Evolutionary conservation across 305 asterid species (phyloP).

Genomic region (Fraxinus floribunda): DNA sequence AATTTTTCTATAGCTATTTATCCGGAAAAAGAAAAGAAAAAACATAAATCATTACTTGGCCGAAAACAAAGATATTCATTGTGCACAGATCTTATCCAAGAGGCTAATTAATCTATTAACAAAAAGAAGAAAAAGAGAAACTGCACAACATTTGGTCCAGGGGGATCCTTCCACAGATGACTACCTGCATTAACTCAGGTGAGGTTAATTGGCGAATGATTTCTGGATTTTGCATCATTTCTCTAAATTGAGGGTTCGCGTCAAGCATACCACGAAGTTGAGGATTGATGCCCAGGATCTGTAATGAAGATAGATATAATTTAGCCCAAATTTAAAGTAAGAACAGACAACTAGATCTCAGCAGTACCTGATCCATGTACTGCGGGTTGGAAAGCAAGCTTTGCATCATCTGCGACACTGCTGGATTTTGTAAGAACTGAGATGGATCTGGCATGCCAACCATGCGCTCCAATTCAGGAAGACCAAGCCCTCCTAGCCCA

Average conservation of each 20-base stretch:
- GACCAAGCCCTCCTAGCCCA: slow-evolving; percentile 50
- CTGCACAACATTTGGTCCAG: neutral
- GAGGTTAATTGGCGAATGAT: slow-evolving; percentile 45
- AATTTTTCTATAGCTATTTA: neutral
- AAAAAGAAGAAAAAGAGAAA: neutral
- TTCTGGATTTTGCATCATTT: slow-evolving; percentile 66
- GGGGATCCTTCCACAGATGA: neutral
- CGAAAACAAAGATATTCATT: neutral
- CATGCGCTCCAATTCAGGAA: slow-evolving; percentile 37
- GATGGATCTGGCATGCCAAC: slow-evolving; percentile 39
- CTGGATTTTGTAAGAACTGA: slow-evolving; percentile 55
- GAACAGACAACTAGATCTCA: neutral
- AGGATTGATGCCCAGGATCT: slow-evolving; percentile 41
- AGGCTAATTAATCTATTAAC: neutral
- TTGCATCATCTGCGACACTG: slow-evolving; percentile 59
- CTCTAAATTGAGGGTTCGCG: slow-evolving; percentile 50
- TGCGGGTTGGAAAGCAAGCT: slow-evolving; percentile 68
- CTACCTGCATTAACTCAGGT: slow-evolving; percentile 61
- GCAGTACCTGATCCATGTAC: slow-evolving; percentile 47
- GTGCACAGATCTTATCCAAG: neutral
- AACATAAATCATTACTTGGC: neutral
- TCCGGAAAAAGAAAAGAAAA: slow-evolving; percentile 13
- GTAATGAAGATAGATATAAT: slow-evolving; percentile 25
- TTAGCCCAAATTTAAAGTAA: slow-evolving; percentile 12
- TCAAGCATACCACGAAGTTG: slow-evolving; percentile 44